Percentiles rank a stretch among this genome's conserved stretches.
Conservation (phyloP, 345 rosid genomes). For the Arabidopsis arenosa region DNA sequence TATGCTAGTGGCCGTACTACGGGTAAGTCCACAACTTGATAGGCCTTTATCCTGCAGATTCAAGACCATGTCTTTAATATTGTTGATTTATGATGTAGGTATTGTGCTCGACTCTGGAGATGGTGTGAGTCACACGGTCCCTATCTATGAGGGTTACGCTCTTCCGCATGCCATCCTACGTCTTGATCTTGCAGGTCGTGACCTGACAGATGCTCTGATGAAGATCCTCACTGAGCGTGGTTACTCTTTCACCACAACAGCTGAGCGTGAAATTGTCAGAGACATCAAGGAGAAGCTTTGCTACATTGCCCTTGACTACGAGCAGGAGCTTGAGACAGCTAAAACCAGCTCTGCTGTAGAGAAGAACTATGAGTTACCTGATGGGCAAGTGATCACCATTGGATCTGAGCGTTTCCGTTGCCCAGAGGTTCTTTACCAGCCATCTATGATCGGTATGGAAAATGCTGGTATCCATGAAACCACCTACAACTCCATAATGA, state of each 20-base stretch:
- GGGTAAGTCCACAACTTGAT: slow-evolving; percentile 48
- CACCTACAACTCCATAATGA: slow-evolving; percentile 88
- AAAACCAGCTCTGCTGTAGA: slow-evolving; percentile 81
- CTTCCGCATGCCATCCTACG: slow-evolving; percentile 89
- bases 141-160: slow-evolving; percentile 83
- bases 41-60: not conserved
- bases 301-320: slow-evolving; percentile 84
- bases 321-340: slow-evolving; percentile 86
- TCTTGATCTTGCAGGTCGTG: slow-evolving; percentile 86
- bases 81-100: slow-evolving; percentile 51
- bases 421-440: slow-evolving; percentile 92
- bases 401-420: slow-evolving; percentile 91
- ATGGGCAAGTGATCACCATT: slow-evolving; percentile 92
- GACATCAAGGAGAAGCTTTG: slow-evolving; percentile 90
- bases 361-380: slow-evolving; percentile 87
- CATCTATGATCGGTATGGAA: slow-evolving; percentile 94
- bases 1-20: slow-evolving; percentile 98
- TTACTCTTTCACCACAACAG: slow-evolving; percentile 87
- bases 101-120: slow-evolving; percentile 91
- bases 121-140: slow-evolving; percentile 89
- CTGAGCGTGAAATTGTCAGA: slow-evolving; percentile 93
- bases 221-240: slow-evolving; percentile 93
- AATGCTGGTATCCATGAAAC: slow-evolving; percentile 87
- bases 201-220: slow-evolving; percentile 80
- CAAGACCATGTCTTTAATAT: not conserved